Conservation (phyloP, 2,329 filamentous ascomycete genomes). For the Fusarium sp. region DNA sequence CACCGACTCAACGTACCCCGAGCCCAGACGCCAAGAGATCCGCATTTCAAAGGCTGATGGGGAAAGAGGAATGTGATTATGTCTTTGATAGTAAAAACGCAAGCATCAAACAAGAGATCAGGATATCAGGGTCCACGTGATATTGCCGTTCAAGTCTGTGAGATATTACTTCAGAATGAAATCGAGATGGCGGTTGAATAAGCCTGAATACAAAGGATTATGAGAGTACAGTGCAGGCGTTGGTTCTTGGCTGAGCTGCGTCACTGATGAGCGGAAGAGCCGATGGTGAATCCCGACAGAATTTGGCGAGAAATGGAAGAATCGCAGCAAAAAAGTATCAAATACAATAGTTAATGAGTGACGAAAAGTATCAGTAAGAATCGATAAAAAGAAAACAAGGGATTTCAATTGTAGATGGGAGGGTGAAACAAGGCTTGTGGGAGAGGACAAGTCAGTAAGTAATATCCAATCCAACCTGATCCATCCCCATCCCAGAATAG, state of each 20-base stretch:
- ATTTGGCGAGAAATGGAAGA: background rate
- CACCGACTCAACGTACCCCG: constrained; percentile 58
- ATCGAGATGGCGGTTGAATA: background rate
- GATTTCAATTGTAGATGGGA: constrained; percentile 32
- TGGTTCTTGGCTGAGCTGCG: constrained; percentile 30
- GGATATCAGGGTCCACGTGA: constrained; percentile 6
- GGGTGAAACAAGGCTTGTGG: constrained; percentile 36
- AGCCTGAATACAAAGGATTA: constrained; percentile 18
- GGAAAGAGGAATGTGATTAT: constrained; percentile 10
- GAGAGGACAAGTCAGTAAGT: constrained; percentile 46
- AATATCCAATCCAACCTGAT: constrained; percentile 2
- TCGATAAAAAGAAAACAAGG: constrained; percentile 22
- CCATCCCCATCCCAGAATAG: constrained; percentile 27
- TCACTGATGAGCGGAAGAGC: constrained; percentile 31
- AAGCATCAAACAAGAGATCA: constrained; percentile 2
- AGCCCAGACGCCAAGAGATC: constrained; percentile 48
- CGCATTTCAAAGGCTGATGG: constrained; percentile 40
- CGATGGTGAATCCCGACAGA: constrained; percentile 14
- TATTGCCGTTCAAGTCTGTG: constrained; percentile 4
- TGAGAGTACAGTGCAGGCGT: background rate
- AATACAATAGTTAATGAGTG: constrained; percentile 19
- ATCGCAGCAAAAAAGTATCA: background rate
- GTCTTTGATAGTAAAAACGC: constrained; percentile 7
- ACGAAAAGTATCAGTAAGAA: background rate
- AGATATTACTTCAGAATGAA: constrained; percentile 3